Conservation (phyloP, 2,329 filamentous ascomycete genomes). For the Colletotrichum tropicale region DNA sequence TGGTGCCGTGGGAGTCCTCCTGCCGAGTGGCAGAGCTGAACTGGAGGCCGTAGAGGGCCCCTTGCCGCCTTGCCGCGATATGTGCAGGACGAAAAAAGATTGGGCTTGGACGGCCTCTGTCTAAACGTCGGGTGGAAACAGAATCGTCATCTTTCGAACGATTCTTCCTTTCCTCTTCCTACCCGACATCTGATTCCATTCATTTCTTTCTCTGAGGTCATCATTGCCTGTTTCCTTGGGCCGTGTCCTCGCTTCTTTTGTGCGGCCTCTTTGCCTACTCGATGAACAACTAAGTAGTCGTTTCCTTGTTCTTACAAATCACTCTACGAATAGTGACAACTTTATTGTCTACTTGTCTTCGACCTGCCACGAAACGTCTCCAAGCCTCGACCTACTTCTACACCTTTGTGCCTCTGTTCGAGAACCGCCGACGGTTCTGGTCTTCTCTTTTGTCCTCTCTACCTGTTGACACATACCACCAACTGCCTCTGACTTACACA, state of each 20-base stretch:
- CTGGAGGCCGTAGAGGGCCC: not conserved
- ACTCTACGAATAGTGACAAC: slow-evolving; percentile 7
- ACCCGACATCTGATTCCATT: not conserved
- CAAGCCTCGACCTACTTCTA: slow-evolving; percentile 11
- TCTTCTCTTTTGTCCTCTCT: not conserved
- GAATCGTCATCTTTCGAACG: slow-evolving; percentile 20
- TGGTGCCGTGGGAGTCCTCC: slow-evolving; percentile 1
- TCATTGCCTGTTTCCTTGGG: not conserved
- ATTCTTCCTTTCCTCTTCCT: not conserved
- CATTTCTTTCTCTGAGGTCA: not conserved
- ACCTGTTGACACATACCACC: not conserved
- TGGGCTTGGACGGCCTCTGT: slow-evolving; percentile 2
- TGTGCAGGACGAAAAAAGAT: not conserved
- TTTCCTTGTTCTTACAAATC: not conserved
- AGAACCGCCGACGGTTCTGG: not conserved
- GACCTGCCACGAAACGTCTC: slow-evolving; percentile 1
- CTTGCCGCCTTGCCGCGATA: slow-evolving; percentile 13
- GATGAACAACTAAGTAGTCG: not conserved
- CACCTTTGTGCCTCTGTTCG: slow-evolving; percentile 4
- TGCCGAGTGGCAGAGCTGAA: not conserved
- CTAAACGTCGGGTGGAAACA: slow-evolving; percentile 12
- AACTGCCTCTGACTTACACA: slow-evolving; percentile 10
- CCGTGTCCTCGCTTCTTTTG: not conserved
- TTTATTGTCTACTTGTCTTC: not conserved
- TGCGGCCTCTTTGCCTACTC: not conserved